Base-by-base conservation (phyloP, 2,329 filamentous ascomycete genomes). In the Paecilomyces sp. region DNA sequence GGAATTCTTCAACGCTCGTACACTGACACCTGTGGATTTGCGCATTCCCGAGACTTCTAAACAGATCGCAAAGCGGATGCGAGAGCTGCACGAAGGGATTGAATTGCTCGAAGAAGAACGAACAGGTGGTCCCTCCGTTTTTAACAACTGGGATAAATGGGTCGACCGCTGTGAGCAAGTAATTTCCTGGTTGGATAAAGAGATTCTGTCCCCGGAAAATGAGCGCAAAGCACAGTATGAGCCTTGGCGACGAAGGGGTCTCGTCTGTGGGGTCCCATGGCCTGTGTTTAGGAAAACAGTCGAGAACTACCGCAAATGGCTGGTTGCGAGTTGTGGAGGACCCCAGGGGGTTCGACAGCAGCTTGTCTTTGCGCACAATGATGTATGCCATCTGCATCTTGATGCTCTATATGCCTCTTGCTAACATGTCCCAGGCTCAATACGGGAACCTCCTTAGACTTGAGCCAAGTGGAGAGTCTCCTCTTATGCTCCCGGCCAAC, bases 41-140 rank as follows among this genome's bases (percentile, higher is more conserved):
- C 88, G 91, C 41, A 85, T 90, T 33, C 85, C 90, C 0, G 90
- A 91, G 56, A 97, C 91, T 0, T 95, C 90, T 34, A 89, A 85
- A 69, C 90, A 96, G 71, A 99, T 99, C 70, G 93, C 94, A 12
- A 97, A 97, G 80, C 90, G 94, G 56, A 96, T 99, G 91, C 85
- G 92, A 63, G 94, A 99, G 74, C 82, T 99, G 36, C 94, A 99
- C 68, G 90, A 96, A 57, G 94, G 94, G 0, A 88, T 99, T 62
- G 92, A 97, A 30, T 80, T 99, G 22, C 82, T 96, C 0, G 84
- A 88, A 1, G 81, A 87, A 36, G 94, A 99, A 75, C 83, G 87
- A 56, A 84, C 89, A 36, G 86, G 83, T 22, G 94, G 94, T 0
- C 89, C 94, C 0, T 88, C 87, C 58, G 88, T 96, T 11, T 96